A percentile compares a stretch with the other conserved stretches of the same genome.
Evolutionary conservation across 1,284 basidiomycete species (phyloP).

Genomic region (Apiotrichum veenhuisii): DNA sequence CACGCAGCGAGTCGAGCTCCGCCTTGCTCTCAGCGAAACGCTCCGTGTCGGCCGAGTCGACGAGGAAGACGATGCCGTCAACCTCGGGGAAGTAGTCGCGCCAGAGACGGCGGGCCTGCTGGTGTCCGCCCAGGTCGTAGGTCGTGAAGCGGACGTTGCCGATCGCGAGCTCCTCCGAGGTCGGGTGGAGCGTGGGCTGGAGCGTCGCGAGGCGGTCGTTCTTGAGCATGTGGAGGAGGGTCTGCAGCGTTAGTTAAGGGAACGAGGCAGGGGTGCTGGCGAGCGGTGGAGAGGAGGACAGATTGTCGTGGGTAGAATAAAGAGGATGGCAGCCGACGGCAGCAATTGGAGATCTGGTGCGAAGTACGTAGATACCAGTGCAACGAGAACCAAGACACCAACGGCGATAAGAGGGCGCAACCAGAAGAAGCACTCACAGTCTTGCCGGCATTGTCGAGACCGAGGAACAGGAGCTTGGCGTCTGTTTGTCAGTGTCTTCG

Average conservation of each 20-base stretch:
- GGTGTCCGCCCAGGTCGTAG: constrained; percentile 96
- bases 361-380: no score
- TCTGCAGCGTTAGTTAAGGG: constrained; percentile 60
- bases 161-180: constrained; percentile 97
- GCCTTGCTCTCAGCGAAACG: constrained; percentile 94
- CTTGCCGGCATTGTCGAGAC: constrained; percentile 98
- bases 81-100: constrained; percentile 99
- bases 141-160: constrained; percentile 99
- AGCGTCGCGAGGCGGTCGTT: constrained; percentile 97
- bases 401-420: no score
- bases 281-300: no score
- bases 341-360: no score
- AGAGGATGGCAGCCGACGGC: no score
- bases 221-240: constrained; percentile 98
- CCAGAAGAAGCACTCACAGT: constrained; percentile 64
- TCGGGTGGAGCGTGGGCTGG: constrained; percentile 98
- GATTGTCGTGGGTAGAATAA: neutral
- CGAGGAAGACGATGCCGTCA: constrained; percentile 97
- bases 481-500: constrained; percentile 29
- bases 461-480: constrained; percentile 98
- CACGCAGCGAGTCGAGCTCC: constrained; percentile 84
- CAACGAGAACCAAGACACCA: no score
- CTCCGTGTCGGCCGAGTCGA: constrained; percentile 94
- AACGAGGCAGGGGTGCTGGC: no score
- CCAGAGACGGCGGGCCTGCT: constrained; percentile 98